Evolutionary conservation across 2,329 filamentous ascomycete species (phyloP), one percentile per base, ranked within the genome.

Genomic region (Neophaeococcomyces mojaviensis): DNA sequence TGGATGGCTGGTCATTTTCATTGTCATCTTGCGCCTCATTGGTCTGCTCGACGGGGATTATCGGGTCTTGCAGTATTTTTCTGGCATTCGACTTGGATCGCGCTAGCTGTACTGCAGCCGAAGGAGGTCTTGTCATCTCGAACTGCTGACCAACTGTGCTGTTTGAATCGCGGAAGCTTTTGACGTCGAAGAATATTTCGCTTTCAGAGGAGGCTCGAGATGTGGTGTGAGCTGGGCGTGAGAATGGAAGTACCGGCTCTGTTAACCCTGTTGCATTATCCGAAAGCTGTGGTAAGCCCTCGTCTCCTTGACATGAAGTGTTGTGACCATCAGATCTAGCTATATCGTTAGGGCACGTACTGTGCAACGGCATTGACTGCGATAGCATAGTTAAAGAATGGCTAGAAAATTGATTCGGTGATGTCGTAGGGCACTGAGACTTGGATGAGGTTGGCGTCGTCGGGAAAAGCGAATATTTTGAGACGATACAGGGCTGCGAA

Each of bases 171-270:
- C 55, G 44, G 40, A 55, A 54, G 10, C 51, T 54, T 45, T 52
- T 53, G 33, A 57, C 50, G 32, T 57, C 55, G 33, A 57, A 57
- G 46, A 57, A 57, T 12, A 57, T 55, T 26, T 57, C 55, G 15
- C 52, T 52, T 8, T 31, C 16, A 20, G 28, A 19, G 3, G 43
- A 46, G 8, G 26, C 12, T 24, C 10, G 24, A 32, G 43, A 20
- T 5, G 35, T 28, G 8, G 10, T 33, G 16, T 26, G 33, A 24
- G 3, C 16, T 12, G 10, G 32, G 6, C 19, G 16, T 9, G 5
- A 10, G 15, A 19, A 15, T 42, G n/a, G n/a, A n/a, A n/a, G n/a
- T n/a, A n/a, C n/a, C n/a, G n/a, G n/a, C n/a, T n/a, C n/a, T n/a
- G n/a, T n/a, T n/a, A n/a, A n/a, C n/a, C n/a, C n/a, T n/a, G n/a